Conservation (phyloP, 2,329 filamentous ascomycete genomes). For the Colletotrichum siamense region DNA sequence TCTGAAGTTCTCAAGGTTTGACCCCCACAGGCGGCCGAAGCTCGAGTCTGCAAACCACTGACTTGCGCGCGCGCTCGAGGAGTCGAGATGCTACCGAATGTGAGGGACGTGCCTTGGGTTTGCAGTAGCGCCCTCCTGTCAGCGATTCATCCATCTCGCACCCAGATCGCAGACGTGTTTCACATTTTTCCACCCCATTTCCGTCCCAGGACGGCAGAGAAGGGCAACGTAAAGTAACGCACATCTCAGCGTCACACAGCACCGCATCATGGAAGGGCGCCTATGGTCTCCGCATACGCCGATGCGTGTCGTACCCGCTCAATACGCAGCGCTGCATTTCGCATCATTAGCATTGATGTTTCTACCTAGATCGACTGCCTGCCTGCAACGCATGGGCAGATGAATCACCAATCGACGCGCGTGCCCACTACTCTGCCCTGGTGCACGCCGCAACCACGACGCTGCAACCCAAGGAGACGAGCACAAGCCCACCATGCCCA, state of each 20-base stretch:
- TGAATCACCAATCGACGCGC: neutral
- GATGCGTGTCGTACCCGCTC: neutral
- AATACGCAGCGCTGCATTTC: neutral
- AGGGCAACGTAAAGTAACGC: neutral
- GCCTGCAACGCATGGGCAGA: neutral
- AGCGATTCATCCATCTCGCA: conserved; percentile 12
- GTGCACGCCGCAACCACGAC: neutral
- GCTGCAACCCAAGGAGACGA: neutral
- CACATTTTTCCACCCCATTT: conserved; percentile 5
- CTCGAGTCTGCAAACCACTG: neutral
- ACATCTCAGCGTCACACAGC: neutral
- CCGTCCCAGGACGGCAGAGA: neutral
- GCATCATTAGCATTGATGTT: conserved; percentile 8
- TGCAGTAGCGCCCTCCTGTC: conserved; percentile 8
- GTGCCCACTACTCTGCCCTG: neutral
- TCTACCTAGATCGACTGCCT: neutral
- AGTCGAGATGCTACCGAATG: neutral
- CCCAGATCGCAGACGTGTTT: conserved; percentile 6
- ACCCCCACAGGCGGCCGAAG: neutral
- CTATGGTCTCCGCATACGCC: neutral
- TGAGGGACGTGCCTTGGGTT: neutral
- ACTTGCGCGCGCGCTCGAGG: neutral
- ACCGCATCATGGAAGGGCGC: neutral
- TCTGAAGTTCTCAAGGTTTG: neutral
- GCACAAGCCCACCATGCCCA: neutral